These are phyloP conservation scores for Singerocomus rubriflavus DNA, from an alignment of 1,284 basidiomycete genomes.

Conservation along the genomic window DNA sequence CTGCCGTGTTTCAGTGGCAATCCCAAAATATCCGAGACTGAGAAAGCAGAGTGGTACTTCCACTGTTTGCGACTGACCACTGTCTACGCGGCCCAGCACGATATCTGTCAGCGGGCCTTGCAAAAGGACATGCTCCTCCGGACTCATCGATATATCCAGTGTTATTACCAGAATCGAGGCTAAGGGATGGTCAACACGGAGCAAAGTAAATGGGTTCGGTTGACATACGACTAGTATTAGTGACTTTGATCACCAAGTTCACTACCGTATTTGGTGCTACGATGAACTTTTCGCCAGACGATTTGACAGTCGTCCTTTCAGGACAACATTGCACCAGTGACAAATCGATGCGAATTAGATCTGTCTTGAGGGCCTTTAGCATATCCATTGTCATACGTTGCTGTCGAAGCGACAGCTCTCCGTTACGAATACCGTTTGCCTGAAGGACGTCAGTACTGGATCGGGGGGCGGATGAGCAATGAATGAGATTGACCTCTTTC, in stretches of 20 bases:
- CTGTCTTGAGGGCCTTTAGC: constrained; percentile 69
- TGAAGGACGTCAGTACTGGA: constrained; percentile 31
- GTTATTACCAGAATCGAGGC: constrained; percentile 50
- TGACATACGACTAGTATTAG: constrained; percentile 55
- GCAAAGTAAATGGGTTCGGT: background rate
- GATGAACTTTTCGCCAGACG: constrained; percentile 40
- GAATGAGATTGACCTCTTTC: constrained; percentile 63
- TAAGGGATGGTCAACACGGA: constrained; percentile 26
- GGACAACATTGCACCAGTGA: constrained; percentile 42
- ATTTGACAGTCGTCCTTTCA: constrained; percentile 29
- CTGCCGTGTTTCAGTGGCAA: constrained; percentile 52
- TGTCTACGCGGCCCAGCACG: constrained; percentile 53
- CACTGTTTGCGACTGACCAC: constrained; percentile 51
- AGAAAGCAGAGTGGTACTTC: constrained; percentile 72
- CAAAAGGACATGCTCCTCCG: constrained; percentile 62
- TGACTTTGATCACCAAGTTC: constrained; percentile 51
- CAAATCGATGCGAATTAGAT: constrained; percentile 60
- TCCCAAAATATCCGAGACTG: constrained; percentile 66
- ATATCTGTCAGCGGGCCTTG: constrained; percentile 65
- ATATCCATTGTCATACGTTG: constrained; percentile 75
- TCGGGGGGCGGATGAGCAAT: background rate
- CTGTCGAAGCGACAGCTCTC: constrained; percentile 71
- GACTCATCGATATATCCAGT: constrained; percentile 53
- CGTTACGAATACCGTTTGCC: constrained; percentile 73
- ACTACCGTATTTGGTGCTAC: constrained; percentile 58